Evolutionary conservation across 768 basidiomycete genomes (phyloP), one percentile per base, ranked within the genome.

Genomic region (Coprinopsis cinerea): DNA sequence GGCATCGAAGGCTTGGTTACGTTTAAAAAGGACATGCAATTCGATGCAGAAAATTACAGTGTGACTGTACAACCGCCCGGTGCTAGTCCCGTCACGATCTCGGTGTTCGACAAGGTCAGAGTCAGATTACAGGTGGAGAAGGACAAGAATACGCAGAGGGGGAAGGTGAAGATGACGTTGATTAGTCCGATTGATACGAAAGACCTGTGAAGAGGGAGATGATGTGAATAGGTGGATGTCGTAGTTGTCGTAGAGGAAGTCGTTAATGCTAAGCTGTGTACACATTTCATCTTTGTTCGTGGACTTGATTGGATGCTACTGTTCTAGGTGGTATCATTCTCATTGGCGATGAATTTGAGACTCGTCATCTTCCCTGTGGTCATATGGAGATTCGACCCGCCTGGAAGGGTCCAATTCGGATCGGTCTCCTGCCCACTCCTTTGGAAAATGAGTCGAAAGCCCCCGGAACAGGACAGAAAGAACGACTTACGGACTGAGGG

Each of bases 61-160:
- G 79, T 98, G 46, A 79, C 81, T 0, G 72, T 97, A 3, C 34
- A 27, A 13, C 35, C 30, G 22, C 86, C 88, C 0, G 63, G 67
- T 6, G 64, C 59, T 2, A 45, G 67, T 9, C 73, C 76, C 24
- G 78, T 82, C 9, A 76, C 74, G 13, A 82, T 97, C 39, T 78
- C 90, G 0, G 91, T 97, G 20, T 97, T 99, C 61, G 93, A 96
- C 70, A 92, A 93, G 67, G 90, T 97, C 40, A 75, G 67, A 25
- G 94, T 98, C n/a, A 77, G 81, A 56, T 88, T 99, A 35, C 81
- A 84, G 52, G 90, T 98, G 4, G 93, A 95, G 66, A 96, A 92
- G 74, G 95, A 96, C 60, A 86, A 78, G 60, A 94, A 93, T 55
- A 96, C 93, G 15, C 91, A 94, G 60, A 72, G 92, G 53, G 92